Conservation (phyloP, 257 asterid species). For the Craterostigma plantagineum region DNA sequence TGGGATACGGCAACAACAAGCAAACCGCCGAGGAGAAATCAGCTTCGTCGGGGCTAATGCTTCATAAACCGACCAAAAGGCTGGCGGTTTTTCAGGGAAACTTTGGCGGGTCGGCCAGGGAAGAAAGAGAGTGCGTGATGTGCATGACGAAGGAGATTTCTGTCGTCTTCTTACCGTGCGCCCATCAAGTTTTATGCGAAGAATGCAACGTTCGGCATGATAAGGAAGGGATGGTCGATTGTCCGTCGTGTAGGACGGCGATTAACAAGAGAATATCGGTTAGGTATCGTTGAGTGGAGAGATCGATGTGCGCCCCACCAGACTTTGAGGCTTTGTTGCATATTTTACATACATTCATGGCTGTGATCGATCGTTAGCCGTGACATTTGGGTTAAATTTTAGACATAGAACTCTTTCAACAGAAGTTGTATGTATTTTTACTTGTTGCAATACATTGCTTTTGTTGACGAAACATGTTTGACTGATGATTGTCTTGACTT, state of each 20-base stretch:
- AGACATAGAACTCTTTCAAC: too few species aligned
- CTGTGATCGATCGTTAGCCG: too few species aligned
- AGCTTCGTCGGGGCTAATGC: too few species aligned
- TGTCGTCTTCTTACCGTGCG: constrained; percentile 70
- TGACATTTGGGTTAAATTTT: too few species aligned
- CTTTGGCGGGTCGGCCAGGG: constrained; percentile 17
- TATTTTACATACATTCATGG: too few species aligned
- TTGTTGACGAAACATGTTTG: too few species aligned
- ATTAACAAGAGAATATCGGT: constrained; percentile 34
- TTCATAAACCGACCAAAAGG: constrained; percentile 19
- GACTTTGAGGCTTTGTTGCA: too few species aligned
- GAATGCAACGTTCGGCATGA: constrained; percentile 38
- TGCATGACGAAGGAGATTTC: constrained; percentile 55
- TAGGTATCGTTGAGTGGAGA: too few species aligned
- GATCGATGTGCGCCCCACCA: too few species aligned
- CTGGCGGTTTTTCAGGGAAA: constrained; percentile 27
- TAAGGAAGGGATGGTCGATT: constrained; percentile 48
- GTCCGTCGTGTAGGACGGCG: constrained; percentile 65
- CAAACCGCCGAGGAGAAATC: constrained; percentile 11
- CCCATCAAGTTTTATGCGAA: constrained; percentile 68
- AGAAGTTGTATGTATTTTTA: too few species aligned
- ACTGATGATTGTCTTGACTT: too few species aligned
- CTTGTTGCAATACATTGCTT: too few species aligned
- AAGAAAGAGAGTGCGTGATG: constrained; percentile 75
- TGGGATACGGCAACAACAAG: not conserved